Percentiles rank a stretch among this genome's conserved stretches.
Evolutionary conservation across 148 eudicot genomes (phyloP).

Genomic region (Amaranthus palmeri): DNA sequence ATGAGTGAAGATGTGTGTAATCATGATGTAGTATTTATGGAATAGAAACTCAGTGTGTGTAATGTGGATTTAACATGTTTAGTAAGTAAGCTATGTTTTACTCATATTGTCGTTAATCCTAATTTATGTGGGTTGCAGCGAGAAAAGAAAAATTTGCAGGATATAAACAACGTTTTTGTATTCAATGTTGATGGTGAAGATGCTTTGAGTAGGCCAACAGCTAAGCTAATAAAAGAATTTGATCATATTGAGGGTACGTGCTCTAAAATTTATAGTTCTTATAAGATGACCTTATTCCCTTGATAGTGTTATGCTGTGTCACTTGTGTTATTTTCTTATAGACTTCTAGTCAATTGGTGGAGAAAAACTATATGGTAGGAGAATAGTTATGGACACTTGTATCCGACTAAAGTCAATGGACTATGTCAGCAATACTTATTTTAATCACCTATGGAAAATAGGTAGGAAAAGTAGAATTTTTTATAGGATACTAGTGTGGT

Average conservation of each 20-base stretch:
- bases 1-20: not conserved
- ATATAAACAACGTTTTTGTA: slow-evolving; percentile 68
- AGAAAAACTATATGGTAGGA: not conserved
- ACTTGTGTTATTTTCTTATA: not conserved
- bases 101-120: not conserved
- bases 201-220: slow-evolving; percentile 74
- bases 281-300: not conserved
- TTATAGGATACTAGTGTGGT: no score
- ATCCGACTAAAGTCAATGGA: not conserved
- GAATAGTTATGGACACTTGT: not conserved
- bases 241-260: slow-evolving; percentile 67
- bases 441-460: no score
- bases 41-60: not conserved
- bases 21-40: not conserved
- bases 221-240: slow-evolving; percentile 81
- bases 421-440: not conserved
- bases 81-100: not conserved
- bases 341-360: not conserved
- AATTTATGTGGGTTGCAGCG: slow-evolving; percentile 42
- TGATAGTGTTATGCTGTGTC: not conserved
- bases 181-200: slow-evolving; percentile 75
- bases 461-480: no score
- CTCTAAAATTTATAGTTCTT: not conserved
- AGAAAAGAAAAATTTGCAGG: slow-evolving; percentile 90
- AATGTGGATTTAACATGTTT: not conserved